Percentiles rank a stretch among this genome's conserved stretches.
phyloP scores from a whole-genome alignment of 164 flowering plant genomes.

The Vitis amurensis region DNA sequence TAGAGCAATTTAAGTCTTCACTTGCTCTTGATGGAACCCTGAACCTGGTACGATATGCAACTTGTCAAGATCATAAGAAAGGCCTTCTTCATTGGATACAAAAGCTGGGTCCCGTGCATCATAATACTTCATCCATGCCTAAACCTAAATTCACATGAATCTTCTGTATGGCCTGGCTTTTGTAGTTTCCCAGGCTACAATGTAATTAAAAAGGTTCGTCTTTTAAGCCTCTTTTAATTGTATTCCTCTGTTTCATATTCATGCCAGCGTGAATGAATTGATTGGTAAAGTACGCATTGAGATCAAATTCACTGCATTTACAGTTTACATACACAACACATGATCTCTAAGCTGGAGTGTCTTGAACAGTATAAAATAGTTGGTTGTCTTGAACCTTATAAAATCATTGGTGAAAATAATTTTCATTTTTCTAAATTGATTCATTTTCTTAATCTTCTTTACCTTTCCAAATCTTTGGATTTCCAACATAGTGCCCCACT shows the following conservation, averaged over 20 bases:
- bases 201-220: slow-evolving; percentile 32
- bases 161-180: slow-evolving; percentile 24
- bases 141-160: slow-evolving; percentile 58
- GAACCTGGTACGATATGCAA: slow-evolving; percentile 38
- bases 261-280: slow-evolving; percentile 11
- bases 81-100: slow-evolving; percentile 74
- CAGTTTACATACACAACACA: slow-evolving; percentile 1
- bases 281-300: neutral
- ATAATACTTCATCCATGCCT: slow-evolving; percentile 29
- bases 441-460: no score
- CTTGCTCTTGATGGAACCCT: slow-evolving; percentile 63
- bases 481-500: no score
- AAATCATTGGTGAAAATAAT: neutral
- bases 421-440: no score
- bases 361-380: neutral
- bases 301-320: slow-evolving; percentile 1
- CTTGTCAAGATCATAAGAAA: slow-evolving; percentile 72
- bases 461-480: no score
- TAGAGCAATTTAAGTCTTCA: slow-evolving; percentile 72
- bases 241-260: slow-evolving; percentile 15
- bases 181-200: slow-evolving; percentile 20
- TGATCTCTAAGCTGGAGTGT: slow-evolving; percentile 2
- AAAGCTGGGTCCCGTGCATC: slow-evolving; percentile 53
- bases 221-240: slow-evolving; percentile 14
- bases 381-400: neutral